These are phyloP conservation scores for Irpex sp. DNA, from an alignment of 1,284 basidiomycete genomes.

Conservation along the genomic window DNA sequence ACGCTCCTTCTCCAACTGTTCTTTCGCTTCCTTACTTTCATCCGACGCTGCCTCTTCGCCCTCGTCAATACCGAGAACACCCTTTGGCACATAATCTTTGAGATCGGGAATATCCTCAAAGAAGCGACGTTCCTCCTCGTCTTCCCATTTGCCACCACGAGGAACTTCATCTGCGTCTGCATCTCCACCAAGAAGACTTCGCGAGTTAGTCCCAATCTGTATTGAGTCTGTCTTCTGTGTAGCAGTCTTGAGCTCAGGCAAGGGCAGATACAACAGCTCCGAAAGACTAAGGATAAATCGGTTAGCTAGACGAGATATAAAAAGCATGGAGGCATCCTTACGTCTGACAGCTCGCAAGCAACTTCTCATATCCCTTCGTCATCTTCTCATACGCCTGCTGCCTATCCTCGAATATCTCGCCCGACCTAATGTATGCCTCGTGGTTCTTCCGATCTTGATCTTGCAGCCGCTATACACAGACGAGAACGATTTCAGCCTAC, in stretches of 20 bases:
- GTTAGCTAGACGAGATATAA: not conserved
- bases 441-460: slow-evolving; percentile 96
- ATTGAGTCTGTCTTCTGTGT: slow-evolving; percentile 80
- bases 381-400: slow-evolving; percentile 99
- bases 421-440: slow-evolving; percentile 97
- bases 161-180: slow-evolving; percentile 53
- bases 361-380: slow-evolving; percentile 92
- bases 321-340: slow-evolving; percentile 31
- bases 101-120: slow-evolving; percentile 94
- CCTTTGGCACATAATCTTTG: slow-evolving; percentile 86
- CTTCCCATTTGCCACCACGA: slow-evolving; percentile 91
- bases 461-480: slow-evolving; percentile 71
- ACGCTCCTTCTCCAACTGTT: slow-evolving; percentile 44
- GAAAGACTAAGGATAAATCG: slow-evolving; percentile 58
- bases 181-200: slow-evolving; percentile 39
- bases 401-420: slow-evolving; percentile 98
- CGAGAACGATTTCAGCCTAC: not conserved
- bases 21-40: slow-evolving; percentile 32
- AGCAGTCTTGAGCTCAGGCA: slow-evolving; percentile 80
- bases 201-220: slow-evolving; percentile 58
- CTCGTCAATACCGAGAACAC: slow-evolving; percentile 81
- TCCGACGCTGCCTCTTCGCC: slow-evolving; percentile 27
- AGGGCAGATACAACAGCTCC: slow-evolving; percentile 78
- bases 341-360: slow-evolving; percentile 85
- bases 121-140: slow-evolving; percentile 94